Percentiles rank a stretch among this genome's conserved stretches.
Conservation (phyloP, 2,329 filamentous ascomycete species). For the Hypomyces rosellus region DNA sequence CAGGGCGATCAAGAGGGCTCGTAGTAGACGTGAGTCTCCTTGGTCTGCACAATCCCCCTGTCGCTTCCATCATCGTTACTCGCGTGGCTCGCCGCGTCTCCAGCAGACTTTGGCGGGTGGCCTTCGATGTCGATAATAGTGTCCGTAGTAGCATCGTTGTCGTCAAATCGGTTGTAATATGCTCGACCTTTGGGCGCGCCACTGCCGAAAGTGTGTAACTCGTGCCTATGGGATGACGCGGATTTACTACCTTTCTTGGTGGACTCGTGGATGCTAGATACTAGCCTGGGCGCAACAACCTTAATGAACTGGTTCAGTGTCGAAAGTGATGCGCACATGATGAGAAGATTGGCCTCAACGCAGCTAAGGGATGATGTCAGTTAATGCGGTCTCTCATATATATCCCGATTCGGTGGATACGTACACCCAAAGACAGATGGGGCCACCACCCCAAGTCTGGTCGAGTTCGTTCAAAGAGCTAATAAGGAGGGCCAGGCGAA, state of each 20-base stretch:
- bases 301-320: constrained; percentile 24
- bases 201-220: constrained; percentile 2
- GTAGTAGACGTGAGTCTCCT: constrained; percentile 1
- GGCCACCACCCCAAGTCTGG: constrained; percentile 21
- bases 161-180: constrained; percentile 5
- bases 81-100: not conserved
- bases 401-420: constrained; percentile 2
- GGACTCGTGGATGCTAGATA: constrained; percentile 11
- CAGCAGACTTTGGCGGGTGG: not conserved
- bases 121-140: not conserved
- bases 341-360: constrained; percentile 31
- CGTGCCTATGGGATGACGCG: not conserved
- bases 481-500: constrained; percentile 22
- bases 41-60: not conserved
- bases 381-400: too few relatives aligned
- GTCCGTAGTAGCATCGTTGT: constrained; percentile 1
- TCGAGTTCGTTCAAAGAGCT: constrained; percentile 17
- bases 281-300: constrained; percentile 20
- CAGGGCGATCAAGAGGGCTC: not conserved
- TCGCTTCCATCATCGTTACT: not conserved
- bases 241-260: not conserved
- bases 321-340: constrained; percentile 27
- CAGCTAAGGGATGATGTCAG: constrained; percentile 16
- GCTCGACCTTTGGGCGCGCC: not conserved
- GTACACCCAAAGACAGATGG: constrained; percentile 22